Base-by-base conservation (phyloP, 768 basidiomycete species). In the Lactarius pseudohatsudake region DNA sequence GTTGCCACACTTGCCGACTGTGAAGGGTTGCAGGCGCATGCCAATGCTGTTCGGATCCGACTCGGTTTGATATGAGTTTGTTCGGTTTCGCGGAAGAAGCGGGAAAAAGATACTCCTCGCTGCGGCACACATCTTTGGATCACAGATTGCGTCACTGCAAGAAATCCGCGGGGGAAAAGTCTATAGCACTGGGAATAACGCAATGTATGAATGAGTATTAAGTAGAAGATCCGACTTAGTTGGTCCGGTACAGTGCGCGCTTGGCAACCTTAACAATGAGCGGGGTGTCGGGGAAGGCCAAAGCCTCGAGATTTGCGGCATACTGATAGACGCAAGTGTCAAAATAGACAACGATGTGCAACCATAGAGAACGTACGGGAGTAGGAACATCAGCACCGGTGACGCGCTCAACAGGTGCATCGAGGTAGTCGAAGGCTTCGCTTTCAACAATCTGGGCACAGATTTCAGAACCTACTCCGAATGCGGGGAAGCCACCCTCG, bases 381-480 rank as follows among this genome's bases (percentile, higher is more conserved):
- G 97, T 99, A 53, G 96, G 96, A 47, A 99, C 89, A 74, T 99
- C 92, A 69, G 97, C 96, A 73, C 97, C 97, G 69, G 97, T 98
- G 70, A 99, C 83, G 69, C 97, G 90, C 83, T 99, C 97, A 62
- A 98, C 93, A 16, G 97, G 95, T 22, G 96, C 96, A 80, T 99
- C 97, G 41, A 99, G 89, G 81, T 94, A 98, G 80, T 98, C 95
- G 75, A 96, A 99, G 3, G 95, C 96, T 73, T 97, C 94, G 72
- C 92, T 93, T 84, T 99, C 97, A 63, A 96, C 84, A 72, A 98
- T 94, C 78, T 98, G 96, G 16, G 97, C 97, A 72, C 92, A 93
- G 73, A 99, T 96, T 79, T 99, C 97, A 72, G 94, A 96, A 70
- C 97, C 97, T 63, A 99, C 96, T 81, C 97, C 94, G 77, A 98